These are phyloP conservation scores for Crithidia sp. DNA, from an alignment of 208 protist genomes.

Conservation along the genomic window DNA sequence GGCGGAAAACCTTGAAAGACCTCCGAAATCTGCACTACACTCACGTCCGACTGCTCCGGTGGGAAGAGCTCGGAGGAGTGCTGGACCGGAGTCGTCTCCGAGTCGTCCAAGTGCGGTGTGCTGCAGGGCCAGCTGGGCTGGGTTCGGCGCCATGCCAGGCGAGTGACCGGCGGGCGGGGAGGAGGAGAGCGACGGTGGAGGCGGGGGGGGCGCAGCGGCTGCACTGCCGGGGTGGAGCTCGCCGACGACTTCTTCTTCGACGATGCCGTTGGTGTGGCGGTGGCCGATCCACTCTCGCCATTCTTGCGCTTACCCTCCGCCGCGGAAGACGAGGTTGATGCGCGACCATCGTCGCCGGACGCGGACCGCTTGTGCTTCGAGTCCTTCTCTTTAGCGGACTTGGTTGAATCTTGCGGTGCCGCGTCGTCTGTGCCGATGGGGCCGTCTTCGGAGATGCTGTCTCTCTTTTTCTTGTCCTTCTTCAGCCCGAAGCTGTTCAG, in stretches of 20 bases:
- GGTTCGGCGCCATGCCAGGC: not conserved
- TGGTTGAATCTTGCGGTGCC: not conserved
- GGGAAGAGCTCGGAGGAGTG: slow-evolving; percentile 27
- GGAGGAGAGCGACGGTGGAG: not conserved
- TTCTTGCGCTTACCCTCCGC: not conserved
- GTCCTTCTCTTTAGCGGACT: slow-evolving; percentile 22
- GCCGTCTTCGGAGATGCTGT: slow-evolving; percentile 4
- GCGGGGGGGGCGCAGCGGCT: slow-evolving; percentile 16
- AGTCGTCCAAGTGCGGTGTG: slow-evolving; percentile 15
- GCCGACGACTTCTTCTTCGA: slow-evolving; percentile 6
- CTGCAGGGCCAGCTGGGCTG: slow-evolving; percentile 12
- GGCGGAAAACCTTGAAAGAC: slow-evolving; percentile 48
- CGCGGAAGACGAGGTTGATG: not conserved
- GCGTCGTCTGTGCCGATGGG: not conserved
- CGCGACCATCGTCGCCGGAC: not conserved
- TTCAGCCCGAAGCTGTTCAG: slow-evolving; percentile 35
- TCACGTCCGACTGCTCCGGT: slow-evolving; percentile 41
- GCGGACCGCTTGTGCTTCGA: slow-evolving; percentile 5
- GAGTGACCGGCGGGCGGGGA: not conserved
- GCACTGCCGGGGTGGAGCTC: not conserved
- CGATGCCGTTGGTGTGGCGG: not conserved
- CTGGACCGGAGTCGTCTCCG: slow-evolving; percentile 13
- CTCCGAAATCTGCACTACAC: slow-evolving; percentile 42
- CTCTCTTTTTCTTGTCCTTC: slow-evolving; percentile 53
- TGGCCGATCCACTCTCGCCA: not conserved